Evolutionary conservation across 73 alveolate genomes (phyloP).

Genomic region (Urostyla sp.): DNA sequence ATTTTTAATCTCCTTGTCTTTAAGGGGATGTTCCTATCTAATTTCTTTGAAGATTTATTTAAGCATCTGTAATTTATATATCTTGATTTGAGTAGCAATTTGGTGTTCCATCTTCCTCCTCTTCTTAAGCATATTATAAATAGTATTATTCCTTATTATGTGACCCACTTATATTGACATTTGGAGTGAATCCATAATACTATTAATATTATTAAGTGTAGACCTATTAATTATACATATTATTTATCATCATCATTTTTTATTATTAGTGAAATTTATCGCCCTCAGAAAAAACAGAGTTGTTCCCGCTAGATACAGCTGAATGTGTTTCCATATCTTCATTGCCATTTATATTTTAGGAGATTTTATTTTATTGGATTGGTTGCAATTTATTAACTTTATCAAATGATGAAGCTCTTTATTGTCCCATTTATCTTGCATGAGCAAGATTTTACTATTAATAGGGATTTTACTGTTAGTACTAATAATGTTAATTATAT

Average conservation of each 20-base stretch:
- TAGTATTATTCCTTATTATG: neutral
- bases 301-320: constrained; percentile 34
- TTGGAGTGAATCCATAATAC: constrained; percentile 36
- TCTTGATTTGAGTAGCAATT: neutral
- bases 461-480: neutral
- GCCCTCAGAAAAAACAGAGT: constrained; percentile 32
- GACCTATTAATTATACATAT: neutral
- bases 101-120: constrained; percentile 4
- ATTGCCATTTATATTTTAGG: neutral
- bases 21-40: constrained; percentile 29
- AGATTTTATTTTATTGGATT: neutral
- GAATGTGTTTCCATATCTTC: constrained; percentile 34
- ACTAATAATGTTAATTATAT: neutral
- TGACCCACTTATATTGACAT: constrained; percentile 1
- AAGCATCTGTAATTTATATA: constrained; percentile 34
- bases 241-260: neutral
- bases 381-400: no score
- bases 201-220: neutral
- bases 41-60: neutral
- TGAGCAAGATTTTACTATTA: neutral
- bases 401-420: constrained; percentile 28
- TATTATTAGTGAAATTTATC: neutral
- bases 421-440: neutral
- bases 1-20: constrained; percentile 8
- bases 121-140: neutral